Conservation (phyloP, 2,329 filamentous ascomycete species). For the Colletotrichum somersetense region DNA sequence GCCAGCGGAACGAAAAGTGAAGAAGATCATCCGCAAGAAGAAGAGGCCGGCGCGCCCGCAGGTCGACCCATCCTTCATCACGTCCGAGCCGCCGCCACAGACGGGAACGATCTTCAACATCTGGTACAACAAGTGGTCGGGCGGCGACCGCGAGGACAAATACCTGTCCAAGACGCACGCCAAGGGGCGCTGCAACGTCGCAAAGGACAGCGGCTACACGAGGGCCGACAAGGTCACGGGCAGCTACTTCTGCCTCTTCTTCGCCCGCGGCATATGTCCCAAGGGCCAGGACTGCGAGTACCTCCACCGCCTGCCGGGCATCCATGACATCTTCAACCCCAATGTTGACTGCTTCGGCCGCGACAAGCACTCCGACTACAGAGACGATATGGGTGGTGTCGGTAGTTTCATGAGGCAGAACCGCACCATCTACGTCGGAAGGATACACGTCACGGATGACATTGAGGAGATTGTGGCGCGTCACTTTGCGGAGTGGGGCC, state of each 20-base stretch:
- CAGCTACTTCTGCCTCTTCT: conserved; percentile 92
- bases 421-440: conserved; percentile 90
- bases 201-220: conserved; percentile 83
- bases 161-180: conserved; percentile 87
- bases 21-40: conserved; percentile 94
- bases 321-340: conserved; percentile 91
- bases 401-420: conserved; percentile 95
- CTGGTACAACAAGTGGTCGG: conserved; percentile 99
- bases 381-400: conserved; percentile 98
- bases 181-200: conserved; percentile 86
- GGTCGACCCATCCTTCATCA: conserved; percentile 86
- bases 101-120: conserved; percentile 98
- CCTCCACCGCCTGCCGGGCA: conserved; percentile 86
- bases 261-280: conserved; percentile 75
- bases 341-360: conserved; percentile 96
- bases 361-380: conserved; percentile 92
- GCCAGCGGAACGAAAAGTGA: conserved; percentile 74
- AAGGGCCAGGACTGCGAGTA: conserved; percentile 95
- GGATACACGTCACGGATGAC: conserved; percentile 95
- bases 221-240: conserved; percentile 82
- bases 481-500: conserved; percentile 97
- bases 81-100: conserved; percentile 87
- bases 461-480: conserved; percentile 96
- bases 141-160: conserved; percentile 93
- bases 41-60: conserved; percentile 90